Base-by-base conservation (phyloP, 306 rosid species). In the Cicer arietinum region DNA sequence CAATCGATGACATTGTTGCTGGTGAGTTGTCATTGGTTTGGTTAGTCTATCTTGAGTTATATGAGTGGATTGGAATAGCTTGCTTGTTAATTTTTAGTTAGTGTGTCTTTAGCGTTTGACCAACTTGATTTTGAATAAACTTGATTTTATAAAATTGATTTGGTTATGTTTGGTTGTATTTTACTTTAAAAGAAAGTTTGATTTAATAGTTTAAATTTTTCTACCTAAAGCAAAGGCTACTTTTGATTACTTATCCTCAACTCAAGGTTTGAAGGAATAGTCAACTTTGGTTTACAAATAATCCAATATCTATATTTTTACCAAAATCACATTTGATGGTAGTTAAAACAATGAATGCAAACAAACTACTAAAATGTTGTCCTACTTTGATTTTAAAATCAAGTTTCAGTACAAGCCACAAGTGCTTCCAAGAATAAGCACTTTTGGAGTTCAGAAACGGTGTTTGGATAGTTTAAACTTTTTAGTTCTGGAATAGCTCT, bases 1-100 rank as follows among this genome's bases (percentile, higher is more conserved):
- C 66, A 16, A 13, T 42, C 70, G 42, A 53, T 66, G 22, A 30
- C 67, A 65, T 65, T 70, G 42, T 76, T 70, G 73, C 43, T 46
- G 48, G 10, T 43, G 59, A 17, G 42, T 74, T 35, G 17, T 57
- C 43, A 5, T 65, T 35, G n/a, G 20, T 44, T n/a, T 54, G 68
- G 41, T 74, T 63, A 60, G 43, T 69, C 62, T 80, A 50, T 25
- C 13, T 43, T 69, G 37, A 53, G 46, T 56, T 69, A 22, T 60
- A 60, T 61, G n/a, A 5, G n/a, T 11, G 14, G 43, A 17, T 43
- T 67, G 59, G 22, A 67, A 41, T 40, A 18, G 47, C 41, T 61
- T 61, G 12, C 51, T 58, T 62, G 47, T 22, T 69, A 17, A 18
- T 46, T 8, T 63, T 35, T 52, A 40, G 43, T 58, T 58, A 2